Evolutionary conservation across 2,329 filamentous ascomycete species (phyloP).

Genomic region (Beauveria scarabaeidicola): DNA sequence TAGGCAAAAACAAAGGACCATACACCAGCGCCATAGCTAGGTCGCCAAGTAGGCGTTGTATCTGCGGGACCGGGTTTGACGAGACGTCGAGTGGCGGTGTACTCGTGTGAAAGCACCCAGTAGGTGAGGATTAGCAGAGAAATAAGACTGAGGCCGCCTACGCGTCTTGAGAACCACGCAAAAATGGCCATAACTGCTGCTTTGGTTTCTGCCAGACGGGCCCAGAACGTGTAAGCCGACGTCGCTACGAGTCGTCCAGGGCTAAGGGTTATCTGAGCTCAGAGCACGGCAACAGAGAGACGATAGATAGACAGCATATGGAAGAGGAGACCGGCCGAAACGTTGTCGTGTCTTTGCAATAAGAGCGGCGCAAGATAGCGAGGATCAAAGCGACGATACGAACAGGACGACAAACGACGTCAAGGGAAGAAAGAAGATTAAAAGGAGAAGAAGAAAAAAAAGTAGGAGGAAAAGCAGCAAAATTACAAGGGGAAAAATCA

Average conservation of each 20-base stretch:
- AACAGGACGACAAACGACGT: not conserved
- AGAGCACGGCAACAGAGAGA: not conserved
- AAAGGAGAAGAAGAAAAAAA: not conserved
- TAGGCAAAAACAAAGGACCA: conserved; percentile 51
- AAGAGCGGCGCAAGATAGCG: no score
- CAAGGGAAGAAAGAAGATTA: not conserved
- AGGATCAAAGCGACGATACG: not conserved
- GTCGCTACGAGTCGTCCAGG: not conserved
- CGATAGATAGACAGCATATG: no score
- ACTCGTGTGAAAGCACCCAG: conserved; percentile 46
- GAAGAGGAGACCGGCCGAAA: no score
- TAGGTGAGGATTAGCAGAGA: conserved; percentile 40
- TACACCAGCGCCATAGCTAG: conserved; percentile 33
- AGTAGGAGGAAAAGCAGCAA: conserved; percentile 12
- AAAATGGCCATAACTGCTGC: conserved; percentile 41
- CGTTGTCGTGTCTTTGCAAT: no score
- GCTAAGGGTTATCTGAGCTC: no score
- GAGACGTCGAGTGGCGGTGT: conserved; percentile 31
- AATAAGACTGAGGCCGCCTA: conserved; percentile 48
- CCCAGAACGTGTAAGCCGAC: not conserved
- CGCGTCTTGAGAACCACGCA: conserved; percentile 44
- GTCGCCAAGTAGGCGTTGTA: conserved; percentile 21
- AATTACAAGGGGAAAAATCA: not conserved
- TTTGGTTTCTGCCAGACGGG: not conserved
- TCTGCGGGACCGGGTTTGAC: conserved; percentile 6